Conservation (phyloP, 768 basidiomycete species). For the Serendipita sp. region DNA sequence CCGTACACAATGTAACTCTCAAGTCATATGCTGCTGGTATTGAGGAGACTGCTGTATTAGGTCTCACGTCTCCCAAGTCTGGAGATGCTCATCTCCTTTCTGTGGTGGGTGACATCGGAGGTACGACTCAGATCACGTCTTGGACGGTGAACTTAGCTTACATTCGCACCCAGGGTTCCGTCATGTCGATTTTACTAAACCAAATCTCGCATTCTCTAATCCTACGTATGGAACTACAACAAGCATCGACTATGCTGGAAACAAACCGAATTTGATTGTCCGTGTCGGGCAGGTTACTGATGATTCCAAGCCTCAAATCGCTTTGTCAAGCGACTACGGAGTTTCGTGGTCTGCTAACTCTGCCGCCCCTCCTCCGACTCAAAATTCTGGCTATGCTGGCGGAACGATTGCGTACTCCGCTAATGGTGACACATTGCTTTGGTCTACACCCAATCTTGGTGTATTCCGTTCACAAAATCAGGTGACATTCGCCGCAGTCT, state of each 20-base stretch:
- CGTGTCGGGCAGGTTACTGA: constrained; percentile 16
- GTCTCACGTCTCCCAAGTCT: constrained; percentile 42
- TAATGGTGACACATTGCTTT: constrained; percentile 39
- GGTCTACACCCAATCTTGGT: constrained; percentile 28
- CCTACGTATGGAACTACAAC: constrained; percentile 29
- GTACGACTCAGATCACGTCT: constrained; percentile 16
- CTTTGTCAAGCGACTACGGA: constrained; percentile 38
- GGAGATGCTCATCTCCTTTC: constrained; percentile 37
- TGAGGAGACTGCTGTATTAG: constrained; percentile 43
- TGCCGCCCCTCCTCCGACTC: constrained; percentile 18
- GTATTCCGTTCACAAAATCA: constrained; percentile 37
- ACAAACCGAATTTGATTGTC: constrained; percentile 33
- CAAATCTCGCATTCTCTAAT: constrained; percentile 26
- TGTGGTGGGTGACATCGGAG: constrained; percentile 37
- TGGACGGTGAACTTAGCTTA: background rate
- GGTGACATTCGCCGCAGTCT: constrained; percentile 31
- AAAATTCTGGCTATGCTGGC: constrained; percentile 22
- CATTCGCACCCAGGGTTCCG: constrained; percentile 25
- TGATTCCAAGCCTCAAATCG: constrained; percentile 34
- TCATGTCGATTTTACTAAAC: constrained; percentile 28
- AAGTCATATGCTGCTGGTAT: constrained; percentile 45
- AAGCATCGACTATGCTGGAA: constrained; percentile 35
- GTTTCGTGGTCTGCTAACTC: constrained; percentile 28
- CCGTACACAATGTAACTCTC: constrained; percentile 39
- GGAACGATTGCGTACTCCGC: constrained; percentile 30